phyloP scores from a whole-genome alignment of 2,329 filamentous ascomycete species.

The Penicillium sp. region DNA sequence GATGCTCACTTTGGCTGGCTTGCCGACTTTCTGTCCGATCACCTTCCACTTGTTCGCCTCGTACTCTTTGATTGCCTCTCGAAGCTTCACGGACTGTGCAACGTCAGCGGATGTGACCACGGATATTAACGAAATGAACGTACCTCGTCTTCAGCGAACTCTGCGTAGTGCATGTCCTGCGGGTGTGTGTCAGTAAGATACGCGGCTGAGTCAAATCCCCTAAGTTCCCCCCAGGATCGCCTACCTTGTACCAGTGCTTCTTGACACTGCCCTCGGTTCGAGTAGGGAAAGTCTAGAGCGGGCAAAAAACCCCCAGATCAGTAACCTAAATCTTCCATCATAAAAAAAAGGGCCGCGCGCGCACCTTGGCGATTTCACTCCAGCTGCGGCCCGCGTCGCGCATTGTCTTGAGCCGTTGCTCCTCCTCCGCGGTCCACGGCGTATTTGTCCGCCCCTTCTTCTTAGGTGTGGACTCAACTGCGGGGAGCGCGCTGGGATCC shows the following conservation, averaged over 20 bases:
- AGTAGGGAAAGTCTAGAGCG: slow-evolving; percentile 76
- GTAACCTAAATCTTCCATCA: slow-evolving; percentile 1
- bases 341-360: slow-evolving; percentile 1
- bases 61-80: slow-evolving; percentile 97
- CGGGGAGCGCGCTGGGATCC: slow-evolving; percentile 25
- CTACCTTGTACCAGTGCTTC: slow-evolving; percentile 99
- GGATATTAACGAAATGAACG: slow-evolving; percentile 4
- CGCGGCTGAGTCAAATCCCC: neutral
- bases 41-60: slow-evolving; percentile 98
- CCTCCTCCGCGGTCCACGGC: slow-evolving; percentile 94
- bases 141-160: slow-evolving; percentile 97
- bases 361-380: slow-evolving; percentile 97
- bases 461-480: slow-evolving; percentile 37
- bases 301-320: slow-evolving; percentile 1
- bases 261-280: slow-evolving; percentile 97
- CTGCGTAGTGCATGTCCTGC: slow-evolving; percentile 98
- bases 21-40: slow-evolving; percentile 94
- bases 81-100: slow-evolving; percentile 54
- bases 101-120: slow-evolving; percentile 16
- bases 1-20: slow-evolving; percentile 79
- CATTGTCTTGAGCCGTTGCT: slow-evolving; percentile 90
- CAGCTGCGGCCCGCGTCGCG: slow-evolving; percentile 89
- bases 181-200: slow-evolving; percentile 25
- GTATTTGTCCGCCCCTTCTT: slow-evolving; percentile 99
- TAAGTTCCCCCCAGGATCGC: slow-evolving; percentile 13